Evolutionary conservation across 1,139 yeast genomes (phyloP).

Genomic region (Nakaseomyces delphensis): DNA sequence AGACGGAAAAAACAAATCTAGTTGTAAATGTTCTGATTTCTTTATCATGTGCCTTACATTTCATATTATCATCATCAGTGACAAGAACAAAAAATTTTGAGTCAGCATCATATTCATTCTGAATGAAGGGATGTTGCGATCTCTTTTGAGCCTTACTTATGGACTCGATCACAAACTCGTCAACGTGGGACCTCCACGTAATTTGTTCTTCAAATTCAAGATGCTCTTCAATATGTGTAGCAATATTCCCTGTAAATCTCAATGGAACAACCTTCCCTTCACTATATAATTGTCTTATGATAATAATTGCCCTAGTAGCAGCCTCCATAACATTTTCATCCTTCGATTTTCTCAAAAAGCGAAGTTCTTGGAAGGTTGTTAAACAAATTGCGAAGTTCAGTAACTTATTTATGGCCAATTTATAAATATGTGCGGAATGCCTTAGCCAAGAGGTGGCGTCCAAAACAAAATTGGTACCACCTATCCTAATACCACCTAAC

Average conservation of each 20-base stretch:
- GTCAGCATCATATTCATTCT: conserved; percentile 5
- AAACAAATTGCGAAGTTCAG: conserved; percentile 56
- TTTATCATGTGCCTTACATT: conserved; percentile 53
- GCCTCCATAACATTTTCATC: conserved; percentile 74
- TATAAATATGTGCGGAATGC: conserved; percentile 68
- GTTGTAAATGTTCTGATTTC: conserved; percentile 38
- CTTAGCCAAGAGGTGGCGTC: conserved; percentile 79
- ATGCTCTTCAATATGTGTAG: conserved; percentile 46
- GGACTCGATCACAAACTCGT: conserved; percentile 35
- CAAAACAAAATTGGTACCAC: conserved; percentile 50
- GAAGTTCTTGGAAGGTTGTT: conserved; percentile 68
- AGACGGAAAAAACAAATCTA: conserved; percentile 29
- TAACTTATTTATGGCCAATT: conserved; percentile 54
- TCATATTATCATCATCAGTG: conserved; percentile 68
- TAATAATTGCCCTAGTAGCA: conserved; percentile 70
- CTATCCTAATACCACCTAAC: conserved; percentile 27
- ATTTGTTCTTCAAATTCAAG: conserved; percentile 36
- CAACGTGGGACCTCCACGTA: conserved; percentile 37
- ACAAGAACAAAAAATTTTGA: conserved; percentile 49
- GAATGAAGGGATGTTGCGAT: conserved; percentile 11
- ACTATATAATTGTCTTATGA: conserved; percentile 55
- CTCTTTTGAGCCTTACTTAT: conserved; percentile 29
- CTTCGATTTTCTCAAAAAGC: conserved; percentile 63
- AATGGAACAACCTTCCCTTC: conserved; percentile 52
- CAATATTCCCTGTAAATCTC: conserved; percentile 61